A percentile compares a stretch with the other conserved stretches of the same genome.
These are phyloP conservation scores for Gossypium turneri DNA, from an alignment of 345 rosid genomes.

Conservation along the genomic window DNA sequence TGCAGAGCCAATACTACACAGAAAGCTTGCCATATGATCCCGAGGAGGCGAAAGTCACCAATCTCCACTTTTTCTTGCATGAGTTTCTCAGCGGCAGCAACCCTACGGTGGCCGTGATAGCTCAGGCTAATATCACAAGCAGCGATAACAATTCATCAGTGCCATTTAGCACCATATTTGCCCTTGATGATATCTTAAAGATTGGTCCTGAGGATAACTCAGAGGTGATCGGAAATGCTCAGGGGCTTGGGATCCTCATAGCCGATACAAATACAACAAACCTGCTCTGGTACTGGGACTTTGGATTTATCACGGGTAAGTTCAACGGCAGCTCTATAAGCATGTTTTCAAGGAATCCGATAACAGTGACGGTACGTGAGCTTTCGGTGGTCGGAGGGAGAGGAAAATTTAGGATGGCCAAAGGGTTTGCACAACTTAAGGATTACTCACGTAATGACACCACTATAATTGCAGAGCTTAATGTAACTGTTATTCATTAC, in stretches of 20 bases:
- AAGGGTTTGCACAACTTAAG: conserved; percentile 22
- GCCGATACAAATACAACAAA: conserved; percentile 18
- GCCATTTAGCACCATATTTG: conserved; percentile 34
- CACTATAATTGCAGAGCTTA: not conserved
- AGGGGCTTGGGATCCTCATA: conserved; percentile 38
- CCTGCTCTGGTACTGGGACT: conserved; percentile 33
- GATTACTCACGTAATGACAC: not conserved
- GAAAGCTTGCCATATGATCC: not conserved
- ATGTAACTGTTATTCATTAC: not conserved
- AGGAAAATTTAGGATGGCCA: conserved; percentile 16
- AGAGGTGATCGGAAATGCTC: conserved; percentile 38
- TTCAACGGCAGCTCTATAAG: not conserved
- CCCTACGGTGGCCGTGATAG: conserved; percentile 29
- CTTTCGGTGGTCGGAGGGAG: not conserved
- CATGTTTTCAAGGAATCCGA: not conserved
- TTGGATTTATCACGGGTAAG: conserved; percentile 26
- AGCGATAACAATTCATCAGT: not conserved
- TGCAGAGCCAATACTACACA: not conserved
- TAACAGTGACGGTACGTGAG: not conserved
- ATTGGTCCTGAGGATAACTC: conserved; percentile 34
- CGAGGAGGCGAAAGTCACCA: not conserved
- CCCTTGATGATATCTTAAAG: conserved; percentile 37
- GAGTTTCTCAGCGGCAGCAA: conserved; percentile 26
- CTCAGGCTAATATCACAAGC: conserved; percentile 16
- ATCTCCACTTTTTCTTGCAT: conserved; percentile 31